Evolutionary conservation across 176 grass and related monocot genomes (phyloP).

Genomic region (Oryza brachyantha): DNA sequence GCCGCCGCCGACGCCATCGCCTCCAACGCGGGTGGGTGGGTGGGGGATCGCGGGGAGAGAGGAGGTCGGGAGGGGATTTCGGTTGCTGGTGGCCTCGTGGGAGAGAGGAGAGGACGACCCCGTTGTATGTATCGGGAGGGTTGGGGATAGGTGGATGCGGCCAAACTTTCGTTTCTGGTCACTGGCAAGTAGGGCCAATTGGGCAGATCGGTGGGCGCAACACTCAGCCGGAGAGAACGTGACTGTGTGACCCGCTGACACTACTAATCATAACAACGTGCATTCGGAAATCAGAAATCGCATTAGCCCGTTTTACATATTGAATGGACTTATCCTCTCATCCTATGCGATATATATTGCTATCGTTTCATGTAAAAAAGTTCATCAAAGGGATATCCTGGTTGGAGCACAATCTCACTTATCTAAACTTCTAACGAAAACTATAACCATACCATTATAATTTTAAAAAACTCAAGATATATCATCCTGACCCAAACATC

Average conservation of each 20-base stretch:
- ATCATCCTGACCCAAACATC: too few relatives aligned
- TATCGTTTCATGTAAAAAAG: too few relatives aligned
- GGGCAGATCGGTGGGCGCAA: not conserved
- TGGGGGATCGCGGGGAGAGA: not conserved
- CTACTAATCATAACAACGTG: too few relatives aligned
- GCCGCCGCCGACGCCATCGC: slow-evolving; percentile 38
- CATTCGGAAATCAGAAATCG: too few relatives aligned
- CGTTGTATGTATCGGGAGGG: not conserved
- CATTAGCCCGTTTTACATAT: too few relatives aligned
- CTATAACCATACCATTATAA: too few relatives aligned
- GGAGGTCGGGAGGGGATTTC: slow-evolving; percentile 28
- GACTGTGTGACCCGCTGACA: not conserved
- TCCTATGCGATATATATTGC: too few relatives aligned
- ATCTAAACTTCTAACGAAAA: too few relatives aligned
- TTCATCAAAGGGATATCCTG: too few relatives aligned
- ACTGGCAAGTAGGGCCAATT: not conserved
- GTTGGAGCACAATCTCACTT: too few relatives aligned
- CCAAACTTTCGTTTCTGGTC: not conserved
- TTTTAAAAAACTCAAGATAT: too few relatives aligned
- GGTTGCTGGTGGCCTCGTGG: not conserved
- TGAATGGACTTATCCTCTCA: too few relatives aligned
- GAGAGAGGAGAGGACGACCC: not conserved
- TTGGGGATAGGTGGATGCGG: not conserved
- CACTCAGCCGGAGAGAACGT: not conserved
- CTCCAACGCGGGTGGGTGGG: not conserved